Evolutionary conservation across 177 flowering plant species (phyloP), one percentile per base, ranked within the genome.

Genomic region (Tripterygium wilfordii): DNA sequence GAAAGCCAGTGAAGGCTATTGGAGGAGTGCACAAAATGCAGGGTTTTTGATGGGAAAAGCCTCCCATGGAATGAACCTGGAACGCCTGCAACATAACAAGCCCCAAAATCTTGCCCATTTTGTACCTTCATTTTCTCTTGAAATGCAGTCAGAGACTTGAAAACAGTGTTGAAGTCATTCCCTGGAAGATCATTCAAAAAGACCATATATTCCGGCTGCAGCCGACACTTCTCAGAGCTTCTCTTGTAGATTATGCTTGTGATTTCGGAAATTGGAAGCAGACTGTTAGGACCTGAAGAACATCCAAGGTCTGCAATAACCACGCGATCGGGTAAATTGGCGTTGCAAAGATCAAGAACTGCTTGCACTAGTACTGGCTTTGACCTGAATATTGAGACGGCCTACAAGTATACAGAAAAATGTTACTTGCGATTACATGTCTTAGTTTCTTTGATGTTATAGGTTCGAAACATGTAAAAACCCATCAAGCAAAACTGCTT

Each of bases 291-390:
- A 14, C 54, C 54, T 4, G 54, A 48, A 0, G 48, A 42, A 14
- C 61, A 57, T 2, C 60, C 60, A 10, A 48, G 13, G 28, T 56
- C 60, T 29, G 53, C 60, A 16, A 56, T 55, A 10, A 26, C 23
- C 23, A 55, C 9, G 22, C 20, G 17, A 13, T 51, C 46, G 9
- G 53, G 55, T 26, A 39, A 42, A 4, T 21, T 42, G 32, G 16
- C 16, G 31, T 17, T 6, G 22, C 42, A 30, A 15, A 52, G 30
- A 14, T 52, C 48, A n/a, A 21, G 27, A 2, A 52, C 25, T 7
- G 36, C 16, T 23, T 42, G 15, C 16, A 21, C 29, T 2, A 52
- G 30, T 9, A 52, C 6, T 4, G 56, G 39, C 47, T 27, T 40
- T 23, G 26, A 19, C 18, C 20, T 26, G 33, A 12, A 26, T 43